These are phyloP conservation scores for Rhytidiadelphus loreus DNA, from an alignment of 225 moss, liverwort and hornwort genomes.

Conservation along the genomic window DNA sequence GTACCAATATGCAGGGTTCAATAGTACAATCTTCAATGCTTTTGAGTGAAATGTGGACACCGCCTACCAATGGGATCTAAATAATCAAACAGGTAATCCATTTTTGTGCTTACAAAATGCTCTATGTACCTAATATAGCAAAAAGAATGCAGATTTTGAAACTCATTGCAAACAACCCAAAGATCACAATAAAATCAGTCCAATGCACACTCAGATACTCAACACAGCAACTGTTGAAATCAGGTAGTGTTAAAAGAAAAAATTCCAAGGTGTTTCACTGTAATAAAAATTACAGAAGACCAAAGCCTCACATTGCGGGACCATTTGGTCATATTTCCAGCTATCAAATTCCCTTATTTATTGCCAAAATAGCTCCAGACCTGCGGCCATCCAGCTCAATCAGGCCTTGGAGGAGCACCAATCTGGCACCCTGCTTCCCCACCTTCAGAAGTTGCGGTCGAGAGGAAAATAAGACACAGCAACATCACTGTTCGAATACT, in stretches of 20 bases:
- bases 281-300: background rate
- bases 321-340: background rate
- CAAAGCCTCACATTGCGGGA: background rate
- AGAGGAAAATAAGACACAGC: background rate
- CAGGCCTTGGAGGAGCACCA: background rate
- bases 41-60: background rate
- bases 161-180: background rate
- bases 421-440: background rate
- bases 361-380: conserved; percentile 1
- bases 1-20: background rate
- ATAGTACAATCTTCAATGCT: background rate
- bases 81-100: background rate
- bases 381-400: conserved; percentile 37
- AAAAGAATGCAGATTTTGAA: background rate
- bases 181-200: background rate
- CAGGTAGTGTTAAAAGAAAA: background rate
- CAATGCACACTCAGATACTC: background rate
- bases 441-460: background rate
- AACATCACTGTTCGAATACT: background rate
- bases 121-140: background rate
- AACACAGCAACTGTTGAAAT: background rate
- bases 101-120: no score
- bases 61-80: background rate
- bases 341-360: background rate
- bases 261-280: background rate